Base-by-base conservation (phyloP, 1,284 basidiomycete genomes). In the Cutaneotrichosporon cavernicola region DNA sequence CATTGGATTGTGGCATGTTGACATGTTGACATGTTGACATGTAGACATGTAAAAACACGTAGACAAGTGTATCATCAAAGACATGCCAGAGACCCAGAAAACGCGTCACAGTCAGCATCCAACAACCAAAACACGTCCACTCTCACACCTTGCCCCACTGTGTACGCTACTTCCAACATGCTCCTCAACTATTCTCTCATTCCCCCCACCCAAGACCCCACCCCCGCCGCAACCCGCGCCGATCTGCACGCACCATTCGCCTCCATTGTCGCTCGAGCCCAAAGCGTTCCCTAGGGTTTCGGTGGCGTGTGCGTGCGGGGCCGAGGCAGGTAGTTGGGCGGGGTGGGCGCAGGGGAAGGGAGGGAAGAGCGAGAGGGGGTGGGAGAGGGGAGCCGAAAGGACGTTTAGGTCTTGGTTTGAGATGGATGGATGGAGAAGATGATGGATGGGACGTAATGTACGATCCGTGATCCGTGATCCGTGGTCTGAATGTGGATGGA, bases 231-330 rank as follows among this genome's bases (percentile, higher is more conserved):
- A 18, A 46, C 43, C 11, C 43, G 43, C 43, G 38, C 43, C 43
- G 43, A n/a, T 46, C 18, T 46, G 7, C 43, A 58, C 67, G 63
- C 59, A 68, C 67, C 67, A 56, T 68, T 68, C 34, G 64, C 63
- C 22, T 68, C 67, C 67, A 68, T 68, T 18, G 49, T 46, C 43
- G 40, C 40, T 43, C 43, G 43, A 46, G 43, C 43, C 43, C 18
- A 18, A 46, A 8, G 57, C 26, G 43, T 16, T n/a, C 18, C 16
- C 18, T 16, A 22, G 59, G 26, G 26, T 26, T 26, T 26, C 22
- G 9, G 49, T 34, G 21, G 32, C 16, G 22, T 50, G 58, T 26
- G 47, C 32, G 38, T n/a, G 3, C 31, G 31, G 47, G n/a, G 21
- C n/a, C 31, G 58, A 4, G 57, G 38, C 11, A 10, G 26, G 26